These are phyloP conservation scores for Thielaviopsis populi DNA, from an alignment of 2,329 filamentous ascomycete genomes.

Conservation along the genomic window DNA sequence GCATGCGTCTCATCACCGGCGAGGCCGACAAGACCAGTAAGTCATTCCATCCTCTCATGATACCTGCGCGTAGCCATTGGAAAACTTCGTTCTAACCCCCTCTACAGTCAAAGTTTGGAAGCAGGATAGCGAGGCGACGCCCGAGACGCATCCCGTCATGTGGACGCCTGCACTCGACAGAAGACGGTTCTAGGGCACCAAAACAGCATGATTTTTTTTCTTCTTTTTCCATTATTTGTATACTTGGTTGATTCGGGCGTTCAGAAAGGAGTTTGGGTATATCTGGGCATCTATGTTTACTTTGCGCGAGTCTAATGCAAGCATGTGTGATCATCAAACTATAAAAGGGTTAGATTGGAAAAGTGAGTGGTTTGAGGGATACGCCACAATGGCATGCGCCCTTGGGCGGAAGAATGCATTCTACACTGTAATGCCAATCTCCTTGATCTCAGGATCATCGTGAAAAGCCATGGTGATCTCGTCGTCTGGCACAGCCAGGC, in stretches of 20 bases:
- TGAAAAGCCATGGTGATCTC: constrained; percentile 78
- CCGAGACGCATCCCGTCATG: constrained; percentile 77
- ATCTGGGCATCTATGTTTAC: not conserved
- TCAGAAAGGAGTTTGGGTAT: not conserved
- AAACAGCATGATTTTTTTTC: not conserved
- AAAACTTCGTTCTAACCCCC: constrained; percentile 18
- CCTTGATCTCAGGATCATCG: constrained; percentile 75
- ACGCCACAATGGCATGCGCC: too few species aligned
- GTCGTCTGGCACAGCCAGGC: constrained; percentile 75
- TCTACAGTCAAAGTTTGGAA: constrained; percentile 80
- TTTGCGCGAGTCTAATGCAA: not conserved
- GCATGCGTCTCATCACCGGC: constrained; percentile 76
- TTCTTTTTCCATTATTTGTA: not conserved
- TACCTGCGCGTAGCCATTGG: not conserved
- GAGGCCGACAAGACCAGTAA: constrained; percentile 89
- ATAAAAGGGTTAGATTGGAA: not conserved
- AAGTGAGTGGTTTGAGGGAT: constrained; percentile 8
- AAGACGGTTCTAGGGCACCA: constrained; percentile 12
- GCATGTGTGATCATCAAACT: not conserved
- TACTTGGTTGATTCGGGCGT: not conserved
- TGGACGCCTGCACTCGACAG: constrained; percentile 57
- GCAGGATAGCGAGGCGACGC: constrained; percentile 77
- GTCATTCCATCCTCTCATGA: constrained; percentile 20
- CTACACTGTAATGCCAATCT: constrained; percentile 47
- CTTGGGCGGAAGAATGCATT: not conserved